Conservation (phyloP, 768 basidiomycete species). For the Rhodocollybia butyracea region DNA sequence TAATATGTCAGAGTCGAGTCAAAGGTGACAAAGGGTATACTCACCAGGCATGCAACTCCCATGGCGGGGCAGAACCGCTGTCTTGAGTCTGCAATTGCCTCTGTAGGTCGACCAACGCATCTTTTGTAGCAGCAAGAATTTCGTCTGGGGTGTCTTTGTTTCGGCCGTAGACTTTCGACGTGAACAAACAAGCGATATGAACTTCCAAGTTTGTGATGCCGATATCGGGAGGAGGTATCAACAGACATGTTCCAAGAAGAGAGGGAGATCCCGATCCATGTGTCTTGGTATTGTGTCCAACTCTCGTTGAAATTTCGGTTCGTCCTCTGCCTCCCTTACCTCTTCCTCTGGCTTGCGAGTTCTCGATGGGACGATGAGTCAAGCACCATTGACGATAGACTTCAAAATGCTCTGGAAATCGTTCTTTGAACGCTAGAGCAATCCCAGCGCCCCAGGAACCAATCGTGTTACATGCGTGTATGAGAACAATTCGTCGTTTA, state of each 20-base stretch:
- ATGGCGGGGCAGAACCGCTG: conserved; percentile 23
- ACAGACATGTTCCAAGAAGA: conserved; percentile 31
- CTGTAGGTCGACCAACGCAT: conserved; percentile 30
- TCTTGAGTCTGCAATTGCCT: conserved; percentile 12
- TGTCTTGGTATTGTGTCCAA: not conserved
- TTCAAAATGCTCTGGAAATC: conserved; percentile 1
- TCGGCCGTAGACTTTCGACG: conserved; percentile 36
- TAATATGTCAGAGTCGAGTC: not conserved
- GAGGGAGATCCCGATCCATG: not conserved
- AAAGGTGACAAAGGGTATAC: conserved; percentile 7
- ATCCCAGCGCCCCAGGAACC: conserved; percentile 10
- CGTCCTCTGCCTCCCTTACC: not conserved
- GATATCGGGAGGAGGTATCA: conserved; percentile 21
- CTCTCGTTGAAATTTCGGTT: not conserved
- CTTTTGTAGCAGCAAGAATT: conserved; percentile 33
- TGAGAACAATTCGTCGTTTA: not conserved
- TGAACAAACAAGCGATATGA: conserved; percentile 40
- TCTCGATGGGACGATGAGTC: not conserved
- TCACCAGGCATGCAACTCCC: conserved; percentile 37
- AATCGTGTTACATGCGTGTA: conserved; percentile 9
- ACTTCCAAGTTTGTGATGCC: conserved; percentile 13
- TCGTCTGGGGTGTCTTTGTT: conserved; percentile 31
- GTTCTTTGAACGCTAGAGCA: not conserved
- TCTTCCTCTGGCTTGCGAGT: not conserved
- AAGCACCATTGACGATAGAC: conserved; percentile 6